These are phyloP conservation scores for Talaromyces sp. DNA, from an alignment of 2,329 filamentous ascomycete genomes.

Conservation along the genomic window DNA sequence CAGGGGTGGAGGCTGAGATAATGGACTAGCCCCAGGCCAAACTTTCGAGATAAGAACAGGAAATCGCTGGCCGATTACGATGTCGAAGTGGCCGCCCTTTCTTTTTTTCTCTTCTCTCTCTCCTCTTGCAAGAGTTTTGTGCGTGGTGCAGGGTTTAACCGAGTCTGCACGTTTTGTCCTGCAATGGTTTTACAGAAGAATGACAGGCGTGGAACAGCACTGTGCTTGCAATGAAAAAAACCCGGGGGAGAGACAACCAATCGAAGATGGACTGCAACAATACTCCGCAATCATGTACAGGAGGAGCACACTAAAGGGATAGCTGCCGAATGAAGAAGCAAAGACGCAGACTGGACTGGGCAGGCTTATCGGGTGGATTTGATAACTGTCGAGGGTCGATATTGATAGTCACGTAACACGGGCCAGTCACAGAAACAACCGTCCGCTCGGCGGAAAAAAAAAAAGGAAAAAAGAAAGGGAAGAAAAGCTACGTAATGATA, in stretches of 20 bases:
- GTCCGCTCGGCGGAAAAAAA: not conserved
- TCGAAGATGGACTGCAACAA: not conserved
- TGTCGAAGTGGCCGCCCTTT: not conserved
- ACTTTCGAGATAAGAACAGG: slow-evolving; percentile 1
- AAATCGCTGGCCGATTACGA: not conserved
- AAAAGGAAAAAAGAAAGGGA: not conserved
- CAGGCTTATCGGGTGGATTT: not conserved
- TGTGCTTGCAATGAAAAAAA: not conserved
- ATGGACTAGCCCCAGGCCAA: not conserved
- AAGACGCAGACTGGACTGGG: not conserved
- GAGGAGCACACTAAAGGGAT: not conserved
- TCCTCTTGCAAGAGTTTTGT: not conserved
- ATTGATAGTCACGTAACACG: slow-evolving; percentile 1
- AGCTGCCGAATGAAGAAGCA: not conserved
- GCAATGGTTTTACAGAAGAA: not conserved
- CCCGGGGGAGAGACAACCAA: not conserved
- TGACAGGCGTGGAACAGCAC: not conserved
- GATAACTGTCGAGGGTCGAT: not conserved
- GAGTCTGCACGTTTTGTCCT: not conserved
- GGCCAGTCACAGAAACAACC: slow-evolving; percentile 1
- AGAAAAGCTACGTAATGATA: not conserved
- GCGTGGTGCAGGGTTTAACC: not conserved
- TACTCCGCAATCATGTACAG: not conserved
- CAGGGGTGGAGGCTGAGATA: slow-evolving; percentile 2
- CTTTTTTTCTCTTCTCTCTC: not conserved